A percentile compares a stretch with the other conserved stretches of the same genome.
These are phyloP conservation scores for Wickerhamomyces alni DNA, from an alignment of 805 yeast genomes.

Conservation along the genomic window DNA sequence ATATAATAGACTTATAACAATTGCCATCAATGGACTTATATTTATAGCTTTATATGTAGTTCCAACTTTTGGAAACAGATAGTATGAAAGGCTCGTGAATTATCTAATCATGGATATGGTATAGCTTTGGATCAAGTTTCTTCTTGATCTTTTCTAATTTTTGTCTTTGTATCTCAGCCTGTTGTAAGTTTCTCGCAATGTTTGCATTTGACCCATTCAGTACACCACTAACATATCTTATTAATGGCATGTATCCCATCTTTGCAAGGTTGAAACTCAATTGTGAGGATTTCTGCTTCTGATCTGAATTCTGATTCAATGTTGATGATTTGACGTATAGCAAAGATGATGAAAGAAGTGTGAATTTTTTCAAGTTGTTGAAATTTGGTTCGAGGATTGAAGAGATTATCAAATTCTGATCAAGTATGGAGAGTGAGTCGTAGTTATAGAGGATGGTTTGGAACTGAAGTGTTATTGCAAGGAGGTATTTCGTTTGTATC, in stretches of 20 bases:
- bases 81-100: no score
- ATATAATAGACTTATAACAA: no score
- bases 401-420: conserved; percentile 9
- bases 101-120: neutral
- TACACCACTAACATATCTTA: conserved; percentile 21
- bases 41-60: no score
- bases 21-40: no score
- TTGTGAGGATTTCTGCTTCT: conserved; percentile 24
- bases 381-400: conserved; percentile 10
- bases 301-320: conserved; percentile 22
- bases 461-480: conserved; percentile 8
- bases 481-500: conserved; percentile 7
- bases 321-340: conserved; percentile 19
- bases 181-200: conserved; percentile 20
- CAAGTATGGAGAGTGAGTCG: conserved; percentile 9
- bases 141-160: conserved; percentile 13
- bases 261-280: conserved; percentile 21
- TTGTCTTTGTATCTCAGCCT: conserved; percentile 17
- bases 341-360: conserved; percentile 17
- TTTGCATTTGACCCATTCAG: conserved; percentile 17
- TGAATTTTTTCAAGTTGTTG: conserved; percentile 13
- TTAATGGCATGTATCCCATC: conserved; percentile 17
- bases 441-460: conserved; percentile 12
- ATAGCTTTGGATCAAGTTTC: neutral
- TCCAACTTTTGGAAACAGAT: no score